Percentiles rank a stretch among this genome's conserved stretches.
Conservation (phyloP, 1,139 yeast species). For the Yamadazyma atlantica region DNA sequence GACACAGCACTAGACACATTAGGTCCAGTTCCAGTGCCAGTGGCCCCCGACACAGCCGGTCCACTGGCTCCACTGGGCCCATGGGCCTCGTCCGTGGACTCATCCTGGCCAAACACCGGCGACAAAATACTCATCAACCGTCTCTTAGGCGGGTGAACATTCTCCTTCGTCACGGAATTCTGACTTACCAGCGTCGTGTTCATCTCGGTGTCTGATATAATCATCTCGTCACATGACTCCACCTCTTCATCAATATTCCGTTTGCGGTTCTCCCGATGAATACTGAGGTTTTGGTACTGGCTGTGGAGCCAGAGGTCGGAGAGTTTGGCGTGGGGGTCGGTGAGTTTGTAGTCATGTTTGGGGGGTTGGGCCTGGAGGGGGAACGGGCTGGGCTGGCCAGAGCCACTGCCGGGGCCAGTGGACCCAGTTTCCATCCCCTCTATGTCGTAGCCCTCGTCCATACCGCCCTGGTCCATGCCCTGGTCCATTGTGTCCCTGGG, state of each 20-base stretch:
- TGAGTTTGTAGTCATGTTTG: constrained; percentile 33
- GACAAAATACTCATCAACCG: constrained; percentile 28
- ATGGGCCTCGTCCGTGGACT: too few relatives aligned
- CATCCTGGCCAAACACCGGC: too few relatives aligned
- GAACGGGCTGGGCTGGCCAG: too few relatives aligned
- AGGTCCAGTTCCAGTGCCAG: too few relatives aligned
- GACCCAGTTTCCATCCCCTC: background rate
- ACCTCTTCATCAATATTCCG: constrained; percentile 12
- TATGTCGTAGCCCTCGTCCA: too few relatives aligned
- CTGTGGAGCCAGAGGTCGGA: constrained; percentile 35
- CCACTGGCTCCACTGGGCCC: too few relatives aligned
- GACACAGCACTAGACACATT: too few relatives aligned
- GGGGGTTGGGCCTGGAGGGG: constrained; percentile 35
- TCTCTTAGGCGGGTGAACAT: constrained; percentile 41
- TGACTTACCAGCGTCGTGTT: constrained; percentile 25
- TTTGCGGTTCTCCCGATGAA: constrained; percentile 26
- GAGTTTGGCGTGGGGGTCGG: constrained; percentile 34
- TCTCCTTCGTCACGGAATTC: constrained; percentile 12
- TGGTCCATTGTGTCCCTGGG: background rate
- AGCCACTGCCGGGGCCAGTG: too few relatives aligned
- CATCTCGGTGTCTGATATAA: constrained; percentile 36
- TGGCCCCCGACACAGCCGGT: too few relatives aligned
- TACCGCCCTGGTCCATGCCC: too few relatives aligned
- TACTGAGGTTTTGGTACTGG: constrained; percentile 29
- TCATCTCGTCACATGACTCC: constrained; percentile 39